These are phyloP conservation scores for Hypoxylon sp. DNA, from an alignment of 2,329 filamentous ascomycete species.

Conservation along the genomic window DNA sequence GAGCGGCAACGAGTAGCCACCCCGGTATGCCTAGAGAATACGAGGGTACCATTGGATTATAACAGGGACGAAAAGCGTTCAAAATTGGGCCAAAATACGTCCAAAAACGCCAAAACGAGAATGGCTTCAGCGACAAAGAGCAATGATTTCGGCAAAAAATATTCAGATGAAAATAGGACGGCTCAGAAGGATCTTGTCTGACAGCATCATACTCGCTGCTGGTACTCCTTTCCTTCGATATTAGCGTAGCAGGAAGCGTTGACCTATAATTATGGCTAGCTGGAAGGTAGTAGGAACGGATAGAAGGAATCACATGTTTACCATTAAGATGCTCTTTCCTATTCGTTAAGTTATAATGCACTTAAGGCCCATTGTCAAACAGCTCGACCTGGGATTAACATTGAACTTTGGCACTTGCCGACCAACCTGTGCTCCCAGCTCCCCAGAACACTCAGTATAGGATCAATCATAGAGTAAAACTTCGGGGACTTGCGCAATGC, in stretches of 20 bases:
- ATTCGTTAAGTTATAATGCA: not conserved
- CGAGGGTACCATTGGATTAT: constrained; percentile 37
- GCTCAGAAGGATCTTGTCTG: not conserved
- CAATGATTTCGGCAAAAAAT: constrained; percentile 24
- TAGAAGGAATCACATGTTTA: no score
- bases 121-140: constrained; percentile 29
- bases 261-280: no score
- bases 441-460: not conserved
- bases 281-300: not conserved
- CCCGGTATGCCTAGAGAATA: constrained; percentile 37
- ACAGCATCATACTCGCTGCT: not conserved
- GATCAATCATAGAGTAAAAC: not conserved
- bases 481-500: constrained; percentile 21
- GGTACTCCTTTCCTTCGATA: not conserved
- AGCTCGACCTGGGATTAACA: not conserved
- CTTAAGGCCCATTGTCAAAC: not conserved
- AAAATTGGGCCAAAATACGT: constrained; percentile 50
- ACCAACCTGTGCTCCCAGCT: not conserved
- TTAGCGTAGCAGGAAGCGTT: not conserved
- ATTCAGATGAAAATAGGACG: constrained; percentile 18
- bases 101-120: constrained; percentile 52
- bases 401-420: not conserved
- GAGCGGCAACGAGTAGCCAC: constrained; percentile 35
- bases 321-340: constrained; percentile 4
- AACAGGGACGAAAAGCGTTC: constrained; percentile 39